Conservation (phyloP, 257 asterid species). For the Anisodus tanguticus region DNA sequence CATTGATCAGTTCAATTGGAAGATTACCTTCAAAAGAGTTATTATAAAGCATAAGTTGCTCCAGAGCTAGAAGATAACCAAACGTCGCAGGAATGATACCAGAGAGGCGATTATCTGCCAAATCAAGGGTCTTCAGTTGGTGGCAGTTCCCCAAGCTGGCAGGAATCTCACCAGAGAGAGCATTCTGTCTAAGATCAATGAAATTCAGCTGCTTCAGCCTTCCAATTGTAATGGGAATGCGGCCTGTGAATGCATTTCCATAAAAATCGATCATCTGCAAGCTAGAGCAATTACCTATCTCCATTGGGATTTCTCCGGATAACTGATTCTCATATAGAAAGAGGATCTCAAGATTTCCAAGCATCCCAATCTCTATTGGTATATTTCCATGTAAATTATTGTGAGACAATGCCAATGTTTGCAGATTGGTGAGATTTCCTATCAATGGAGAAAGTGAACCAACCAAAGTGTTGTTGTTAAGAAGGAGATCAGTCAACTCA, state of each 20-base stretch:
- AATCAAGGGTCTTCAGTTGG: conserved; percentile 63
- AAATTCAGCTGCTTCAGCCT: conserved; percentile 64
- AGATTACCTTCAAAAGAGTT: conserved; percentile 76
- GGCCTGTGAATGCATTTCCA: conserved; percentile 74
- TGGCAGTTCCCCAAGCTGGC: conserved; percentile 71
- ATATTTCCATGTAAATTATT: conserved; percentile 62
- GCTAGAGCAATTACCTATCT: conserved; percentile 77
- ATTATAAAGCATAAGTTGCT: conserved; percentile 83
- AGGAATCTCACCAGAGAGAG: conserved; percentile 80
- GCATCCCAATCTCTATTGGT: conserved; percentile 81
- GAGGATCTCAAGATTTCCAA: conserved; percentile 62
- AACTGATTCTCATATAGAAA: conserved; percentile 77
- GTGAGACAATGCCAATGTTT: conserved; percentile 68
- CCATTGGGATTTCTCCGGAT: conserved; percentile 74
- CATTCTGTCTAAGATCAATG: conserved; percentile 81
- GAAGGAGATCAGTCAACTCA: conserved; percentile 70
- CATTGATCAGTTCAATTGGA: conserved; percentile 57
- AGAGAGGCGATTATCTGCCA: conserved; percentile 78
- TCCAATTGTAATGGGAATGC: conserved; percentile 71
- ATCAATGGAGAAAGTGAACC: conserved; percentile 66
- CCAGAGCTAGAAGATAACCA: conserved; percentile 64
- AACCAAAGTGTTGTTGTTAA: conserved; percentile 73
- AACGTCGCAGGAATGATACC: conserved; percentile 72
- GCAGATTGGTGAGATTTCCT: conserved; percentile 68
- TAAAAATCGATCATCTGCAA: conserved; percentile 79